Evolutionary conservation across 2,329 filamentous ascomycete species (phyloP).

Genomic region (Periglandula ipomoeae): DNA sequence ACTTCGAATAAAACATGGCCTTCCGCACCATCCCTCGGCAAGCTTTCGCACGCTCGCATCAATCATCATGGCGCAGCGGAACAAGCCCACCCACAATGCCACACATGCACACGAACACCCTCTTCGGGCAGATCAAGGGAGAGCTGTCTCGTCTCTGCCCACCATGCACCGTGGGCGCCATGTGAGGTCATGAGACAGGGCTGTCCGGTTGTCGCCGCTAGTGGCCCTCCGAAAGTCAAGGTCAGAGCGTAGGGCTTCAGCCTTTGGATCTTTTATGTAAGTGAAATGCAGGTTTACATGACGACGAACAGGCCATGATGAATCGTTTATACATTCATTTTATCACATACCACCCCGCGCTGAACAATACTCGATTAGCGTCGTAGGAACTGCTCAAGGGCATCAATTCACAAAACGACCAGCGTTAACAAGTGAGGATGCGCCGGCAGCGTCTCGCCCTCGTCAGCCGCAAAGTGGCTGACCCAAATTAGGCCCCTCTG

Average conservation of each 20-base stretch:
- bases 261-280: neutral
- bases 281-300: neutral
- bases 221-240: neutral
- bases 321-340: neutral
- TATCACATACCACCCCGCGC: too few relatives aligned
- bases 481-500: too few relatives aligned
- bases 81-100: neutral
- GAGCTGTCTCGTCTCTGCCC: neutral
- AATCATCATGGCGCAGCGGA: neutral
- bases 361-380: too few relatives aligned
- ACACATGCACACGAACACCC: neutral
- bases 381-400: too few relatives aligned
- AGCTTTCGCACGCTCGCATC: too few relatives aligned
- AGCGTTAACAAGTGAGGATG: too few relatives aligned
- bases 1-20: too few relatives aligned
- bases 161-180: neutral
- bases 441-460: too few relatives aligned
- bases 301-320: neutral
- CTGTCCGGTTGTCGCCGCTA: slow-evolving; percentile 9
- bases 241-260: neutral
- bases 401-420: too few relatives aligned
- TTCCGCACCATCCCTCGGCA: too few relatives aligned
- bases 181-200: slow-evolving; percentile 1
- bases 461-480: too few relatives aligned
- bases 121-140: neutral